Conservation (phyloP, 2,329 filamentous ascomycete species). For the Colletotrichum melonis region DNA sequence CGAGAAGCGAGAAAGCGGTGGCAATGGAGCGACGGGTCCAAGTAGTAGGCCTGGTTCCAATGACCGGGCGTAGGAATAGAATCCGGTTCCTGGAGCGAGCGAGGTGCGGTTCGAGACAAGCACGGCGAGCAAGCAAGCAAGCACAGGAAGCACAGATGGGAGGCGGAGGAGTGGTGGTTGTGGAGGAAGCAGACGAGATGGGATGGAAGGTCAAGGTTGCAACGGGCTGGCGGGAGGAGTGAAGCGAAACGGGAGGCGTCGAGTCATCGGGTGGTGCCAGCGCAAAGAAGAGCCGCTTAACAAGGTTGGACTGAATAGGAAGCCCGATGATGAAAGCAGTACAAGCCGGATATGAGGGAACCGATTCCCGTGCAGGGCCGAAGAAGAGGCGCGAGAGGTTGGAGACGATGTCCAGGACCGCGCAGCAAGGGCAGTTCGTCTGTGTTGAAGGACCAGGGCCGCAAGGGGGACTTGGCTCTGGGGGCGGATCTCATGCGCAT, state of each 20-base stretch:
- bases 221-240: conserved; percentile 17
- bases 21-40: conserved; percentile 22
- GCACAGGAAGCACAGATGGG: neutral
- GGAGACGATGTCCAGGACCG: conserved; percentile 27
- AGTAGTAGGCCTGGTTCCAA: conserved; percentile 14
- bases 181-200: conserved; percentile 6
- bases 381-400: conserved; percentile 26
- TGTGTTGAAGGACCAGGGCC: conserved; percentile 19
- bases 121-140: conserved; percentile 6
- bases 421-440: conserved; percentile 27
- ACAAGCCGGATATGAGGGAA: conserved; percentile 23
- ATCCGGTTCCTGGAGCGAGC: conserved; percentile 4
- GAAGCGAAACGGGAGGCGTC: conserved; percentile 28
- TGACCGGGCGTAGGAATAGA: conserved; percentile 8
- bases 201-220: conserved; percentile 31
- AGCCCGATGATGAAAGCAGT: conserved; percentile 21
- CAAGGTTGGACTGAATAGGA: conserved; percentile 32
- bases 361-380: conserved; percentile 26
- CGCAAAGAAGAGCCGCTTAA: conserved; percentile 31
- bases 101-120: conserved; percentile 18
- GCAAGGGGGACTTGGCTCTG: conserved; percentile 33
- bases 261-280: conserved; percentile 33
- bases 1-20: conserved; percentile 28
- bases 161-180: neutral
- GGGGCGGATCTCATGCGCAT: conserved; percentile 34